Evolutionary conservation across 2,329 filamentous ascomycete species (phyloP).

Genomic region (Alternaria novae-zelandiae): DNA sequence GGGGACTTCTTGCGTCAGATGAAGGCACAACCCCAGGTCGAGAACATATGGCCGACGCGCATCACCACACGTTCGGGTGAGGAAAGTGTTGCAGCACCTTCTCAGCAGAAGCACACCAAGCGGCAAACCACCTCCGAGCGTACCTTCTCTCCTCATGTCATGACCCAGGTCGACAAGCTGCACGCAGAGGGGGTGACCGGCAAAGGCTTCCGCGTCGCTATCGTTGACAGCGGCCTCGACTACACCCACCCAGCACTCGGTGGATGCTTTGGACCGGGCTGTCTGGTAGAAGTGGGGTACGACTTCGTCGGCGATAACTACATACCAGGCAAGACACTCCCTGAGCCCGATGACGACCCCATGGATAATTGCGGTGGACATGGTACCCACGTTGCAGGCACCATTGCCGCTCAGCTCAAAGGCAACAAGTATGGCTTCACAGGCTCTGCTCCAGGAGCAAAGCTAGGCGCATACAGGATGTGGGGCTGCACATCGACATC

Average conservation of each 20-base stretch:
- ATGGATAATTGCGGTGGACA: constrained; percentile 62
- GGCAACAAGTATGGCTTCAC: constrained; percentile 23
- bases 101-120: constrained; percentile 9
- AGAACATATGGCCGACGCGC: constrained; percentile 20
- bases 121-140: constrained; percentile 7
- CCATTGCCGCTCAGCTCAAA: constrained; percentile 65
- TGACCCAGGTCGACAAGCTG: constrained; percentile 47
- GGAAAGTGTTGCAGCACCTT: neutral
- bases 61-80: constrained; percentile 7
- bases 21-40: neutral
- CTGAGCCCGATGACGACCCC: constrained; percentile 59
- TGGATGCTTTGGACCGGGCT: constrained; percentile 67
- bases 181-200: constrained; percentile 55
- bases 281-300: constrained; percentile 63
- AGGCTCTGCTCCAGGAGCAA: constrained; percentile 27
- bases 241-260: constrained; percentile 69
- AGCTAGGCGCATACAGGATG: constrained; percentile 23
- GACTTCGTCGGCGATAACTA: constrained; percentile 64
- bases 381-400: constrained; percentile 63
- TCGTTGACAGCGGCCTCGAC: constrained; percentile 57
- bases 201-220: constrained; percentile 53
- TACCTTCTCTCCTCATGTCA: constrained; percentile 36
- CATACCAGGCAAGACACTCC: constrained; percentile 42
- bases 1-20: neutral
- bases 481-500: constrained; percentile 12